phyloP scores from a whole-genome alignment of 805 yeast genomes.

The Ogataea pini region DNA sequence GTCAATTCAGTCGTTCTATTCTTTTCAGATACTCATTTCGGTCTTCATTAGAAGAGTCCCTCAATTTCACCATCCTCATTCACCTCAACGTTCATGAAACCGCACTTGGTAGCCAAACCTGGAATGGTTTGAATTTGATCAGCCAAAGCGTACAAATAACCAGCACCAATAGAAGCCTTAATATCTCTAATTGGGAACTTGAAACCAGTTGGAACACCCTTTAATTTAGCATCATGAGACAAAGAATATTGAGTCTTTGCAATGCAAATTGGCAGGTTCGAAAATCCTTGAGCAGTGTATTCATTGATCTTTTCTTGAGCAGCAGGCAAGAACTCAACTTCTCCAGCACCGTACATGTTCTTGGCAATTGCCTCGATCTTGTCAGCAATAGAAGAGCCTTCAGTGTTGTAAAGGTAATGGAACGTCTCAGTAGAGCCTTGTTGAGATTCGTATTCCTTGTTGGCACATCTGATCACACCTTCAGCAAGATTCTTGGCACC shows the following conservation, averaged over 20 bases:
- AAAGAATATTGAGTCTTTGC: slow-evolving; percentile 97
- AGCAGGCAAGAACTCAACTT: slow-evolving; percentile 75
- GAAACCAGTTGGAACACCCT: slow-evolving; percentile 95
- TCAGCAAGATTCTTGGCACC: slow-evolving; percentile 86
- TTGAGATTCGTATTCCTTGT: slow-evolving; percentile 40
- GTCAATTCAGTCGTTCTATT: too few relatives aligned
- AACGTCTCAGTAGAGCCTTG: slow-evolving; percentile 44
- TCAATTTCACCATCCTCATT: slow-evolving; percentile 88
- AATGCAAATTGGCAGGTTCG: slow-evolving; percentile 88
- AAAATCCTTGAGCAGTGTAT: slow-evolving; percentile 86
- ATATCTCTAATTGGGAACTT: slow-evolving; percentile 93
- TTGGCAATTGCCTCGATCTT: slow-evolving; percentile 78
- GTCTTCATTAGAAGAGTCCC: slow-evolving; percentile 66
- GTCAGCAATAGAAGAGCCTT: slow-evolving; percentile 68
- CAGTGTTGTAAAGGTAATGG: slow-evolving; percentile 67
- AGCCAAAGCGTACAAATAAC: slow-evolving; percentile 92
- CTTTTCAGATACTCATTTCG: not conserved
- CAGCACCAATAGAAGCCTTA: slow-evolving; percentile 94
- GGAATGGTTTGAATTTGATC: slow-evolving; percentile 98
- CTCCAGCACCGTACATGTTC: slow-evolving; percentile 91
- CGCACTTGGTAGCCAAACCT: slow-evolving; percentile 93
- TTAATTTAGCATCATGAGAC: slow-evolving; percentile 89
- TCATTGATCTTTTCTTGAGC: slow-evolving; percentile 81
- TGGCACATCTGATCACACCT: slow-evolving; percentile 75
- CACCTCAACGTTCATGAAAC: slow-evolving; percentile 96